These are phyloP conservation scores for Argentina anserina DNA, from an alignment of 306 rosid species.

Conservation along the genomic window DNA sequence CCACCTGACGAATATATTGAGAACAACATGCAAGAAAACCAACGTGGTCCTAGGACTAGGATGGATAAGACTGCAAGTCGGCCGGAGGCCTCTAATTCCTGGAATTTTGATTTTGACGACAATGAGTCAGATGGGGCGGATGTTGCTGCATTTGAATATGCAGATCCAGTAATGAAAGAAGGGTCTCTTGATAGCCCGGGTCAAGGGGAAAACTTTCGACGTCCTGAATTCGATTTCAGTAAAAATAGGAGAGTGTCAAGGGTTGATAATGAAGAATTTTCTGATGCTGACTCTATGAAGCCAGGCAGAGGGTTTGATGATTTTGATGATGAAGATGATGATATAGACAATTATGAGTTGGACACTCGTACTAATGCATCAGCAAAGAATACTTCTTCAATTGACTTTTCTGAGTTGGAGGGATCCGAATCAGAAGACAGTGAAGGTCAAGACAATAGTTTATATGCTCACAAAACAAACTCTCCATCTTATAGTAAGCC, in stretches of 20 bases:
- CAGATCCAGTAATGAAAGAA: constrained; percentile 58
- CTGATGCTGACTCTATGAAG: constrained; percentile 39
- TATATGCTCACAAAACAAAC: constrained; percentile 20
- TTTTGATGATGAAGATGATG: constrained; percentile 84
- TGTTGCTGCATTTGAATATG: constrained; percentile 95
- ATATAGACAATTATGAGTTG: constrained; percentile 78
- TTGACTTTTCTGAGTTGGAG: constrained; percentile 53
- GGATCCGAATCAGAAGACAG: constrained; percentile 48
- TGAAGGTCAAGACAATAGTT: constrained; percentile 29
- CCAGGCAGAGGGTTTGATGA: constrained; percentile 85
- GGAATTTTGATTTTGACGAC: constrained; percentile 98
- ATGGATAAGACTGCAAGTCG: constrained; percentile 43
- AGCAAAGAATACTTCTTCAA: constrained; percentile 39
- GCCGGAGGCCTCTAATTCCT: constrained; percentile 76
- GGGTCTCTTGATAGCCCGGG: constrained; percentile 40
- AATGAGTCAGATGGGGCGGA: constrained; percentile 96
- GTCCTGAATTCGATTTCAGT: constrained; percentile 39
- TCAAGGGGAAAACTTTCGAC: constrained; percentile 41
- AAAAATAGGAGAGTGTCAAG: constrained; percentile 40
- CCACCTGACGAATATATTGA: constrained; percentile 79
- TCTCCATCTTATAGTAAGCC: constrained; percentile 36
- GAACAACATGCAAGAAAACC: constrained; percentile 57
- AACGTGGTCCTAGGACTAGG: constrained; percentile 40
- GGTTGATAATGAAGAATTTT: constrained; percentile 41
- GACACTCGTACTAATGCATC: constrained; percentile 46